Base-by-base conservation (phyloP, 176 grass and related monocot species). In the Lolium perenne region DNA sequence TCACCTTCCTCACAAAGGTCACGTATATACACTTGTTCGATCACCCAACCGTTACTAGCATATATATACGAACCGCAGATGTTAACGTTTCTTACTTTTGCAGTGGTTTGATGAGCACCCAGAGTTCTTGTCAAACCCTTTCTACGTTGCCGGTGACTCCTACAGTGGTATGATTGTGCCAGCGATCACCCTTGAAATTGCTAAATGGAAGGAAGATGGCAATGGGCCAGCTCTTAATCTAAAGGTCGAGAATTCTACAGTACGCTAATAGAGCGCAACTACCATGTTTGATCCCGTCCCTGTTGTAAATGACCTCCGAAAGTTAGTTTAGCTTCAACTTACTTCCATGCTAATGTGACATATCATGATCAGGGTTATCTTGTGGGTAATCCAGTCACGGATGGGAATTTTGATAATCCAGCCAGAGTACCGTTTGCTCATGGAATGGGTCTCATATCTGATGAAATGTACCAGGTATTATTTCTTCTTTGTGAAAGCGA, bases 71-170 rank as follows among this genome's bases (percentile, higher is more conserved):
- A 9, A 65, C 13, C 15, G 62, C 62, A 32, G 62, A 65, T 65
- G 25, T 12, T 65, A 2, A 65, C 25, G 1, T 32, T 32, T 65
- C 62, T 65, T 65, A 65, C 25, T 51, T 11, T 22, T 89, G n/a
- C 41, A 95, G 83, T 97, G 94, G 94, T 78, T 97, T 38, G 65
- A 32, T 3, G 76, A 84, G 38, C 92, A 97, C 2, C 85, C 87
- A 1, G 46, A 90, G 67, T 97, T 94, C 53, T 56, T 72, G 0
- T 85, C 90, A 14, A 97, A 97, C 78, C 90, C 92, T 50, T 80
- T 97, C 10, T 97, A 92, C 65, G 89, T 97, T 40, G 85, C 71
- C 5, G 92, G 92, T 46, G 92, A 97, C 83, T 97, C 95, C 1
- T 94, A 94, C 43, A 41, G 45, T 22, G 94, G 94, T 11, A 83